These are phyloP conservation scores for Penicillium nordicum DNA, from an alignment of 2,329 filamentous ascomycete species.

Conservation along the genomic window DNA sequence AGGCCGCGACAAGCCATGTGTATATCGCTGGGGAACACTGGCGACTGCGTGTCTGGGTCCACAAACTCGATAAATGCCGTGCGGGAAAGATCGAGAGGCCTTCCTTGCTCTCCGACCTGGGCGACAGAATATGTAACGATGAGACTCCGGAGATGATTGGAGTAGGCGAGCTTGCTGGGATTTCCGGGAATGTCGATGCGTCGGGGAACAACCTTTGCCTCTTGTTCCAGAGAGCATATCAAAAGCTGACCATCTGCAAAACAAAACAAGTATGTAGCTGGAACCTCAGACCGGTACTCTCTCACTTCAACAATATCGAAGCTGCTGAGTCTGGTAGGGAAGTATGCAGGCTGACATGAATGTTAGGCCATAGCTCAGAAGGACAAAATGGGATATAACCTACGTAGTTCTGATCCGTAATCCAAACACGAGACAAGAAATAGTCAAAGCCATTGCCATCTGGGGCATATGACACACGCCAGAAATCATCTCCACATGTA, in stretches of 20 bases:
- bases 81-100: constrained; percentile 31
- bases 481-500: constrained; percentile 39
- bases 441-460: constrained; percentile 26
- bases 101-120: constrained; percentile 24
- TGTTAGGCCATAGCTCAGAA: constrained; percentile 14
- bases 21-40: constrained; percentile 14
- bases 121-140: constrained; percentile 47
- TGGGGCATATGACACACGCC: constrained; percentile 33
- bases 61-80: constrained; percentile 40
- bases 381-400: constrained; percentile 13
- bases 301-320: constrained; percentile 34
- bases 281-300: constrained; percentile 19
- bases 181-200: constrained; percentile 41
- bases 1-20: constrained; percentile 6
- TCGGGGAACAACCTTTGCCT: constrained; percentile 41
- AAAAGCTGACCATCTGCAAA: constrained; percentile 48
- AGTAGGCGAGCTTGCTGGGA: constrained; percentile 45
- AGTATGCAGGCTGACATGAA: constrained; percentile 35
- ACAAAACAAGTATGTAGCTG: constrained; percentile 47
- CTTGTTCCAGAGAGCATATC: constrained; percentile 46
- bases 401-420: constrained; percentile 44
- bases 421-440: constrained; percentile 37
- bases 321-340: constrained; percentile 35
- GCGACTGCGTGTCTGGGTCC: constrained; percentile 34
- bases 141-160: constrained; percentile 45